These are phyloP conservation scores for Hypocreales sp. DNA, from an alignment of 2,329 filamentous ascomycete species.

Conservation along the genomic window DNA sequence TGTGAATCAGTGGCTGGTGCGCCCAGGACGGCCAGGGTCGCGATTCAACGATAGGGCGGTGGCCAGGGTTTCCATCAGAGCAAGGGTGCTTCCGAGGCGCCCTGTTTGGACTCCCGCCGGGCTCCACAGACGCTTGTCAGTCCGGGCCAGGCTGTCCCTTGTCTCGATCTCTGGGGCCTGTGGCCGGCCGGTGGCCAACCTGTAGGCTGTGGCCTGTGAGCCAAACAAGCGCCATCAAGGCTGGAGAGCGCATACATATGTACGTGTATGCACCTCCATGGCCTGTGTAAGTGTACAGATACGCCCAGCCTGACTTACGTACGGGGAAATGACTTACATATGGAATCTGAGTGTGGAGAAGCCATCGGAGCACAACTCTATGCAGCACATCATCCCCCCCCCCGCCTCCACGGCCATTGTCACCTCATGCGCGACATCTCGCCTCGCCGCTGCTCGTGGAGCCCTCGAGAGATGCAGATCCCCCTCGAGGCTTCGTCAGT, in stretches of 20 bases:
- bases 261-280: no score
- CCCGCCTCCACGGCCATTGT: not conserved
- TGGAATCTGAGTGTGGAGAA: no score
- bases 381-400: no score
- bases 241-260: no score
- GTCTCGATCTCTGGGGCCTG: conserved; percentile 6
- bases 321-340: no score
- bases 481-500: not conserved
- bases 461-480: conserved; percentile 2
- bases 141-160: conserved; percentile 1
- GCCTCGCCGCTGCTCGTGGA: no score
- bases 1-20: conserved; percentile 1
- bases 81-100: conserved; percentile 9
- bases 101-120: conserved; percentile 8
- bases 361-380: conserved; percentile 1
- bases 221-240: no score
- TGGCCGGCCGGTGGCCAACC: no score
- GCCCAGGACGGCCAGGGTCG: conserved; percentile 2
- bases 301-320: no score
- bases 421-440: conserved; percentile 2
- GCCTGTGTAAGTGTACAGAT: no score
- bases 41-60: conserved; percentile 4
- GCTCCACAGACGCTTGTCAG: conserved; percentile 7
- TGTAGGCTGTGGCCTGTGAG: no score
- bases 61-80: no score